These are phyloP conservation scores for Clonostachys byssicola DNA, from an alignment of 2,329 filamentous ascomycete genomes.

Conservation along the genomic window DNA sequence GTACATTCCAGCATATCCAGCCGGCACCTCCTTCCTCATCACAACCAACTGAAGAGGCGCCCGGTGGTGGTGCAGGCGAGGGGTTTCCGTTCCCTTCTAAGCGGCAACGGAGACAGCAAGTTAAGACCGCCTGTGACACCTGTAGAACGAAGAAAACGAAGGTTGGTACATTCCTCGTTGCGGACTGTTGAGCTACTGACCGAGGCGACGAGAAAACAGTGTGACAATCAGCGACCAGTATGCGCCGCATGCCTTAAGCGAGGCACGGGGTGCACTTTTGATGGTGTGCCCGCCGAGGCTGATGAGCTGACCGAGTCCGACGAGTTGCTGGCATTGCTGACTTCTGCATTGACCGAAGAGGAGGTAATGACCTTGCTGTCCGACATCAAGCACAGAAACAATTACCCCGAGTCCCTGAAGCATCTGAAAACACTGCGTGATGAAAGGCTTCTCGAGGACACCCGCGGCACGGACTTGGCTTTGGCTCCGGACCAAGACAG, in stretches of 20 bases:
- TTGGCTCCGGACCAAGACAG: constrained; percentile 5
- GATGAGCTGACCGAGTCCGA: constrained; percentile 1
- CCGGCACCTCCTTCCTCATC: too few relatives aligned
- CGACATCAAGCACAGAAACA: not conserved
- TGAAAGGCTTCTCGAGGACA: not conserved
- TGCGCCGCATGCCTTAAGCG: constrained; percentile 4
- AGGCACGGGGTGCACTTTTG: constrained; percentile 4
- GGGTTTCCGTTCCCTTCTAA: not conserved
- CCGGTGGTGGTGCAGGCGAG: too few relatives aligned
- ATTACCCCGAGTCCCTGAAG: not conserved
- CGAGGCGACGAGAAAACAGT: not conserved
- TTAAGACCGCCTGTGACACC: constrained; percentile 6
- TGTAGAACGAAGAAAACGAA: constrained; percentile 6
- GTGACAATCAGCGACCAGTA: constrained; percentile 5
- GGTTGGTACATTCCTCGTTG: constrained; percentile 1
- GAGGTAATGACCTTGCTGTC: not conserved
- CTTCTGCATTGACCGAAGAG: not conserved
- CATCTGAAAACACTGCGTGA: not conserved
- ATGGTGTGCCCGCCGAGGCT: not conserved
- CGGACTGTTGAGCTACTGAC: not conserved
- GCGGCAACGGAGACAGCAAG: constrained; percentile 3
- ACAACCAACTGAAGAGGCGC: too few relatives aligned
- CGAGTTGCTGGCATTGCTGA: constrained; percentile 2
- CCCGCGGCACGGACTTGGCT: not conserved
- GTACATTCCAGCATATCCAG: too few relatives aligned